phyloP scores from a whole-genome alignment of 352 stramenopile species.

The Pythium myriotylum region DNA sequence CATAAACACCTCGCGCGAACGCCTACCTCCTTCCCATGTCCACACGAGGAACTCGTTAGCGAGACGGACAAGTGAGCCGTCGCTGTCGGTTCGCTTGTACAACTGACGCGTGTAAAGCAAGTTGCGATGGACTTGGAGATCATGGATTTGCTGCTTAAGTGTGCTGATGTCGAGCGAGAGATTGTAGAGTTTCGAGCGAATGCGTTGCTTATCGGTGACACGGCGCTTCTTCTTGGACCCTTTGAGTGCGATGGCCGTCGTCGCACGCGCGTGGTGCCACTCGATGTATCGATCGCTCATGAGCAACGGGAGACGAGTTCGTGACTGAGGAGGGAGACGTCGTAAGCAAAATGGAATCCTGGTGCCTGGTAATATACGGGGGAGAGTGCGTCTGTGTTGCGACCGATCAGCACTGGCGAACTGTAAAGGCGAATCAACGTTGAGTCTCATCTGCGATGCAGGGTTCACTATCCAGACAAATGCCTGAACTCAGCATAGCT shows the following conservation, averaged over 20 bases:
- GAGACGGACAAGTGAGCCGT: constrained; percentile 9
- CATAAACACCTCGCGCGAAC: neutral
- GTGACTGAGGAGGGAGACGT: no score
- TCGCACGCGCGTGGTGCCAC: neutral
- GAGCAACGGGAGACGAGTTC: no score
- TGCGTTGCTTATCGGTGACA: constrained; percentile 6
- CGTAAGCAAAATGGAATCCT: no score
- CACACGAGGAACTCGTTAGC: neutral
- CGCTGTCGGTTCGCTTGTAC: constrained; percentile 1
- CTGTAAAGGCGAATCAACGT: no score
- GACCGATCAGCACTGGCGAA: no score
- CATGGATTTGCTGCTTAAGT: constrained; percentile 9
- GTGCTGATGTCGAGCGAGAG: constrained; percentile 19
- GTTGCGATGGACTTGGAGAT: constrained; percentile 6
- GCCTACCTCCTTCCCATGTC: neutral
- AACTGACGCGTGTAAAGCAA: constrained; percentile 18
- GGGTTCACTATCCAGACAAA: no score
- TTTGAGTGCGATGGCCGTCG: no score
- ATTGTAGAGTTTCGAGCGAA: constrained; percentile 21
- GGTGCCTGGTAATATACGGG: no score
- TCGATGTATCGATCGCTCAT: neutral
- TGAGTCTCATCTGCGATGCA: no score
- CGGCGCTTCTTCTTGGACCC: neutral
- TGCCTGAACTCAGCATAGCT: no score
- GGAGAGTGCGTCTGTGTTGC: no score